phyloP scores from a whole-genome alignment of 352 stramenopile species.

The Phytophthora pini region DNA sequence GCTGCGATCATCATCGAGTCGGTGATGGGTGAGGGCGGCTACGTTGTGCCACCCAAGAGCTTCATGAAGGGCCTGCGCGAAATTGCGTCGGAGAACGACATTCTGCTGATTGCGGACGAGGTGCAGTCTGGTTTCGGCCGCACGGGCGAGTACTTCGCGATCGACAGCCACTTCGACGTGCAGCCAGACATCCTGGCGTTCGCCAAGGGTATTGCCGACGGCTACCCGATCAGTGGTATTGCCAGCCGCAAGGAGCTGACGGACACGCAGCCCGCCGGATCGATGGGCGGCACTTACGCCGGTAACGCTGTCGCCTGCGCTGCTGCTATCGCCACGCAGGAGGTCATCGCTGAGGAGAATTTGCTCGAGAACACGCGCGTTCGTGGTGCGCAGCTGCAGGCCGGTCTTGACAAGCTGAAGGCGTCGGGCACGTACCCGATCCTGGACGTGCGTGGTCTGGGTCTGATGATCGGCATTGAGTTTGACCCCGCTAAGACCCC shows the following conservation, averaged over 20 bases:
- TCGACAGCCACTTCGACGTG: constrained; percentile 85
- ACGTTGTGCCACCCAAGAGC: constrained; percentile 89
- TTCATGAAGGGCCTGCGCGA: constrained; percentile 93
- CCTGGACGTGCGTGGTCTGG: constrained; percentile 90
- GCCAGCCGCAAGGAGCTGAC: constrained; percentile 89
- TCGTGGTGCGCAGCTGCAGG: constrained; percentile 78
- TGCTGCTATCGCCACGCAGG: constrained; percentile 88
- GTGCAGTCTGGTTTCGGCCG: constrained; percentile 92
- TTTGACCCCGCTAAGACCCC: constrained; percentile 73
- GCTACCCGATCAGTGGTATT: constrained; percentile 92
- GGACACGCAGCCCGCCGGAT: constrained; percentile 83
- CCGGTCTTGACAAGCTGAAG: constrained; percentile 81
- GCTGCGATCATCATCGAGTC: constrained; percentile 93
- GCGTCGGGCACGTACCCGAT: constrained; percentile 80
- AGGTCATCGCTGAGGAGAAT: constrained; percentile 91
- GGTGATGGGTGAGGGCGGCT: constrained; percentile 92
- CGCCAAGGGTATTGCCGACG: constrained; percentile 94
- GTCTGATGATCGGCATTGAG: constrained; percentile 94
- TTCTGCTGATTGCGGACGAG: constrained; percentile 94
- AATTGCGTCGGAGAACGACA: constrained; percentile 93
- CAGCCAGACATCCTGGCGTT: constrained; percentile 93
- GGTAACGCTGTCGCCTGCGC: constrained; percentile 93
- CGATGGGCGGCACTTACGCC: constrained; percentile 93
- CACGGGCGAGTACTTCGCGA: constrained; percentile 90
- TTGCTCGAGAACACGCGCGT: constrained; percentile 84